phyloP scores from a whole-genome alignment of 2,329 filamentous ascomycete genomes.

The Fusarium avenaceum region DNA sequence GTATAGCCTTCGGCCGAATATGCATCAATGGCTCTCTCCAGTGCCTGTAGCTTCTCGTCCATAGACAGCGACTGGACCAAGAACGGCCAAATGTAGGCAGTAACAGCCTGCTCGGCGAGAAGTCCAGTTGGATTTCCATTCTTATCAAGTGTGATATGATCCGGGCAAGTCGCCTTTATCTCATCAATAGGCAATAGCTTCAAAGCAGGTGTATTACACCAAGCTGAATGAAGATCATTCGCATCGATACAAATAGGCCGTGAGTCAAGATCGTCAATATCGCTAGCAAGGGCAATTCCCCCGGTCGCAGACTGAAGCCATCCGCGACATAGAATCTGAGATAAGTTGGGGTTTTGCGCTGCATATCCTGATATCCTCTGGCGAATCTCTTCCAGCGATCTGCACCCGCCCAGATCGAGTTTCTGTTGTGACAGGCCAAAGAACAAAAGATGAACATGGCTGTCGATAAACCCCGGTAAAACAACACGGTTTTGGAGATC shows the following conservation, averaged over 20 bases:
- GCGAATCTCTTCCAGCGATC: slow-evolving; percentile 60
- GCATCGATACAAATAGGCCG: slow-evolving; percentile 66
- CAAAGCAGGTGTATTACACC: slow-evolving; percentile 64
- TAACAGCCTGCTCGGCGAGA: slow-evolving; percentile 60
- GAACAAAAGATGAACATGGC: slow-evolving; percentile 65
- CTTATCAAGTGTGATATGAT: slow-evolving; percentile 59
- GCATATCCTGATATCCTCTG: slow-evolving; percentile 58
- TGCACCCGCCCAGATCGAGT: slow-evolving; percentile 58
- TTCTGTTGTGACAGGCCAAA: slow-evolving; percentile 64
- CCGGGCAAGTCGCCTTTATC: slow-evolving; percentile 59
- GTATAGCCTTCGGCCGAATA: slow-evolving; percentile 63
- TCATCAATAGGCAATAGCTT: slow-evolving; percentile 59
- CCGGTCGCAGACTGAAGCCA: slow-evolving; percentile 62
- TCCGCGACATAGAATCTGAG: slow-evolving; percentile 61
- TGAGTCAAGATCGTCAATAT: slow-evolving; percentile 62
- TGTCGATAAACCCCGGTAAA: slow-evolving; percentile 66
- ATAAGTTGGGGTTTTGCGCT: slow-evolving; percentile 56
- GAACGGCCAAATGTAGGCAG: slow-evolving; percentile 63
- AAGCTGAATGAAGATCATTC: slow-evolving; percentile 64
- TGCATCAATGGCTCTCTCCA: slow-evolving; percentile 60
- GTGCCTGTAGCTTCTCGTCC: slow-evolving; percentile 57
- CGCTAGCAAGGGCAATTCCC: slow-evolving; percentile 54
- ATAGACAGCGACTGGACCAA: slow-evolving; percentile 57
- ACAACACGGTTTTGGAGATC: slow-evolving; percentile 51
- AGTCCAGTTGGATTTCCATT: slow-evolving; percentile 61